Evolutionary conservation across 768 basidiomycete species (phyloP), one percentile per base, ranked within the genome.

Genomic region (Mycena maculata): DNA sequence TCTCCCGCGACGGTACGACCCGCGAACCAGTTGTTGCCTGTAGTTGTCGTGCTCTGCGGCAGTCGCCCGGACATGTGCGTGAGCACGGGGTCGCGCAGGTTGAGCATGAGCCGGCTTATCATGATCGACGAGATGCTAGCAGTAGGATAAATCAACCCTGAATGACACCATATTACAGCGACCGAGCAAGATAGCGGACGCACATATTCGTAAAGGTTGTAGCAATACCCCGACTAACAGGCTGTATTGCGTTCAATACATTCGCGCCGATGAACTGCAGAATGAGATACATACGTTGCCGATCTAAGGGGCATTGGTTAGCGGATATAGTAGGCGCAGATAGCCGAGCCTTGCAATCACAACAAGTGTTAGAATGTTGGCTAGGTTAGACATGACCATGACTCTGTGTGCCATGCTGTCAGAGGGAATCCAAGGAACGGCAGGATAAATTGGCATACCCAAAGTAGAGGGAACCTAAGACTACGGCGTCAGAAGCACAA

Each of bases 171-270:
- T 4, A 2, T 25, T n/a, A 2, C 9, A 20, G n/a, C n/a, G n/a
- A n/a, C n/a, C n/a, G n/a, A n/a, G n/a, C n/a, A n/a, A n/a, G n/a
- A n/a, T 30, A 18, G 16, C 20, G 18, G 28, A 38, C 68, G 11
- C 16, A 70, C 69, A 65, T 60, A 30, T 70, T 70, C 42, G 64
- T 63, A n/a, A 63, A 70, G 0, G 69, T 66, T n/a, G 69, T 70
- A 1, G 60, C 48, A 7, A 66, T 58, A 1, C 69, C 69, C 0
- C 69, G 47, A 4, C 60, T 63, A 27, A 42, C 60, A 0, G 47
- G 25, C 68, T 69, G 11, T 4, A n/a, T n/a, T n/a, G 47, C 8
- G 56, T 48, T 25, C n/a, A 11, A 3, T 8, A 6, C n/a, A 13
- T 20, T 9, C 10, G n/a, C 7, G 1, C 9, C 8, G 30, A 1